Percentiles rank a stretch among this genome's conserved stretches.
These are phyloP conservation scores for Trametes cinnabarina DNA, from an alignment of 768 basidiomycete species.

Conservation along the genomic window DNA sequence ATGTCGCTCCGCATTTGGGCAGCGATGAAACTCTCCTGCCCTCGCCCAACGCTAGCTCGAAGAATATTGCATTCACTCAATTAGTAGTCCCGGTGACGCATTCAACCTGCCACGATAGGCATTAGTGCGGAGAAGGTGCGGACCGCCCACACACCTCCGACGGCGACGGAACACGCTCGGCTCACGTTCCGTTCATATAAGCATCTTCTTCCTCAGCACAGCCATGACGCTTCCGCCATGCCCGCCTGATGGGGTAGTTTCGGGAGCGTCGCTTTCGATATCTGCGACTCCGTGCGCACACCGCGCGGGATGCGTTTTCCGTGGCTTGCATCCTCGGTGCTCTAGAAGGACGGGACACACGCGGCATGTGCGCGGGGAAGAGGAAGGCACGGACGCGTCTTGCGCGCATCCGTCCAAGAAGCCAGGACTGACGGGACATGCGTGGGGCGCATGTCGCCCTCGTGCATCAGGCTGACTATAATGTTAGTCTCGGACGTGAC, in stretches of 20 bases:
- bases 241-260: conserved; percentile 6
- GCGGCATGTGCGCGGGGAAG: no score
- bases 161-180: background rate
- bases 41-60: no score
- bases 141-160: background rate
- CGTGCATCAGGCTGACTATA: background rate
- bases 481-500: background rate
- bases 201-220: conserved; percentile 8
- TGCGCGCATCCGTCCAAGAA: background rate
- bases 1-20: no score
- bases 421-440: background rate
- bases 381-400: background rate
- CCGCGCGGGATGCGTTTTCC: conserved; percentile 5
- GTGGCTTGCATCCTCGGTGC: background rate
- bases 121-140: conserved; percentile 11
- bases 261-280: background rate
- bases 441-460: background rate
- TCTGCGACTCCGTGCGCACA: no score
- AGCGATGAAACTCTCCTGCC: no score
- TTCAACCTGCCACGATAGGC: background rate
- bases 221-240: background rate
- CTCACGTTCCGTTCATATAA: background rate
- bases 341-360: no score
- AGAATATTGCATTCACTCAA: no score
- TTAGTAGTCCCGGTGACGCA: no score